These are phyloP conservation scores for Wickerhamomyces sydowiorum DNA, from an alignment of 805 yeast genomes.

Conservation along the genomic window DNA sequence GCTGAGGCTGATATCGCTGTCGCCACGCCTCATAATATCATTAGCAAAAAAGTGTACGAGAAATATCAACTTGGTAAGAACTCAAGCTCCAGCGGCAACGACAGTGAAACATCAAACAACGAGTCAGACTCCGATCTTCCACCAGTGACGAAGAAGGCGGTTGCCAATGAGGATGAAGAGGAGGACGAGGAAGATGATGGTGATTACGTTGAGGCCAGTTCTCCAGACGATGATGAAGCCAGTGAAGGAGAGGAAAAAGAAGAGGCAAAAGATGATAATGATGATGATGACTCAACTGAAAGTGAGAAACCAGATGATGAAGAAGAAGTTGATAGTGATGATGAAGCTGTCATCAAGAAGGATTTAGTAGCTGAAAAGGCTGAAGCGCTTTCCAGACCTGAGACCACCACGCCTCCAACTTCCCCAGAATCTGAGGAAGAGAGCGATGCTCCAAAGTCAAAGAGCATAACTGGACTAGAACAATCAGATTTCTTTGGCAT, in stretches of 20 bases:
- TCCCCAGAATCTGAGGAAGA: slow-evolving; percentile 29
- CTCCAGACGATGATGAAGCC: neutral
- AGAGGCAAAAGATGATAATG: slow-evolving; percentile 8
- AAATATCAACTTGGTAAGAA: slow-evolving; percentile 10
- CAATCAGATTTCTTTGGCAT: slow-evolving; percentile 47
- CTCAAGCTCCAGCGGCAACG: slow-evolving; percentile 24
- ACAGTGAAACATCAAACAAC: slow-evolving; percentile 30
- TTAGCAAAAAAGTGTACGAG: slow-evolving; percentile 17
- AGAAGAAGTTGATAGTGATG: slow-evolving; percentile 6
- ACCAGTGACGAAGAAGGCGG: slow-evolving; percentile 21
- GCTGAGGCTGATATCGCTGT: slow-evolving; percentile 6
- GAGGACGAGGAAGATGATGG: slow-evolving; percentile 17
- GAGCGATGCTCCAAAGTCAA: slow-evolving; percentile 25
- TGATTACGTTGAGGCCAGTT: slow-evolving; percentile 9
- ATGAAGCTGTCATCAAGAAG: slow-evolving; percentile 12
- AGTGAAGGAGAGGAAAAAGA: slow-evolving; percentile 13
- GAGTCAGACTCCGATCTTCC: slow-evolving; percentile 19
- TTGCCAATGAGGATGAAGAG: slow-evolving; percentile 7
- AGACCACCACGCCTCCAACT: slow-evolving; percentile 24
- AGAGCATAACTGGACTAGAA: slow-evolving; percentile 40
- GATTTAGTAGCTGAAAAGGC: slow-evolving; percentile 21
- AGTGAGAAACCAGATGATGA: slow-evolving; percentile 9
- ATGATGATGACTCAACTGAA: slow-evolving; percentile 9
- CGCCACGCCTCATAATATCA: slow-evolving; percentile 13
- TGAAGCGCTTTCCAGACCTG: neutral